phyloP scores from a whole-genome alignment of 108 stramenopile species.

The Skeletonema marinoi region DNA sequence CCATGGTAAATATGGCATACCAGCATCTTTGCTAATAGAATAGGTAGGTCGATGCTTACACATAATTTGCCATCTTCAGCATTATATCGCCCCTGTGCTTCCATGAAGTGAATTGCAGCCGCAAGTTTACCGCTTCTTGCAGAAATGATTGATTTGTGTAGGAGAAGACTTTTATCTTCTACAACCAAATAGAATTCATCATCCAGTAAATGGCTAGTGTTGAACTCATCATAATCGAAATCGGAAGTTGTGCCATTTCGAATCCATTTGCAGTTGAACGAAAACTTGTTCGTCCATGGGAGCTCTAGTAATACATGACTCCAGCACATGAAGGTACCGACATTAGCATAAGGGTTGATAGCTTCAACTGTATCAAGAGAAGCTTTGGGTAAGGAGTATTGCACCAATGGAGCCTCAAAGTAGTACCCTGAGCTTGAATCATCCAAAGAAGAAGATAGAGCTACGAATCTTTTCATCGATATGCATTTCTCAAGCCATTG shows the following conservation, averaged over 20 bases:
- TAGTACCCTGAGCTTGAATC: not conserved
- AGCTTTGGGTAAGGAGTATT: slow-evolving; percentile 6
- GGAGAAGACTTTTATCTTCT: slow-evolving; percentile 51
- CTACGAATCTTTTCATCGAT: not conserved
- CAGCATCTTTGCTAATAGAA: slow-evolving; percentile 38
- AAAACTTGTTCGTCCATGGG: slow-evolving; percentile 10
- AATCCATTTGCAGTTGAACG: slow-evolving; percentile 25
- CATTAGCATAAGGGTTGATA: slow-evolving; percentile 5
- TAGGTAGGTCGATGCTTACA: slow-evolving; percentile 43
- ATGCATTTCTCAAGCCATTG: slow-evolving; percentile 40
- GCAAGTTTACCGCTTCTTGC: slow-evolving; percentile 72
- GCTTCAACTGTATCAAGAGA: not conserved
- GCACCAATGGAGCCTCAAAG: slow-evolving; percentile 8
- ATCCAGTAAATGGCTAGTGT: not conserved
- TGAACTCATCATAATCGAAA: not conserved
- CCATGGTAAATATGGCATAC: slow-evolving; percentile 80
- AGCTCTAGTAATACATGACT: slow-evolving; percentile 18
- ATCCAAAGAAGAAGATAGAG: not conserved
- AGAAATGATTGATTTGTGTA: slow-evolving; percentile 58
- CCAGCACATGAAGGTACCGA: slow-evolving; percentile 27
- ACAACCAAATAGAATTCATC: slow-evolving; percentile 47
- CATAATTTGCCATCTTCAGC: slow-evolving; percentile 3
- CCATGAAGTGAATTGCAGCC: slow-evolving; percentile 71
- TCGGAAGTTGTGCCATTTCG: not conserved
- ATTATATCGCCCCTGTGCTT: slow-evolving; percentile 28